These are phyloP conservation scores for Akanthomyces dipterigenus DNA, from an alignment of 2,329 filamentous ascomycete genomes.

Conservation along the genomic window DNA sequence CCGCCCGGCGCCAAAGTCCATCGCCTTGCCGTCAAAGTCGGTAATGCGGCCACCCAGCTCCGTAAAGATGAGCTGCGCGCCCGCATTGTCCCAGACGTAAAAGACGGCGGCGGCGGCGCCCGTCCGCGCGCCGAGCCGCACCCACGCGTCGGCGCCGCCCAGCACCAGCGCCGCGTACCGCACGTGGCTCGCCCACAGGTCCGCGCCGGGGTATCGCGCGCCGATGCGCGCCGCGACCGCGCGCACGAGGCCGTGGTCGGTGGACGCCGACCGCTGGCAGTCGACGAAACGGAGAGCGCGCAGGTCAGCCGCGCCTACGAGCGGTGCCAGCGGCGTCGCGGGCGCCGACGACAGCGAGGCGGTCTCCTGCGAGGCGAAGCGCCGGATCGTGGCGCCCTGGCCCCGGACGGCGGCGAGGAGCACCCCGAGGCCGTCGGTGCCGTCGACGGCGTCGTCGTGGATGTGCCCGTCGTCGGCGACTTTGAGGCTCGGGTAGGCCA, in stretches of 20 bases:
- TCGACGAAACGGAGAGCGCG: constrained; percentile 27
- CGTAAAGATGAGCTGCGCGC: constrained; percentile 49
- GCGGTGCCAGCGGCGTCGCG: constrained; percentile 16
- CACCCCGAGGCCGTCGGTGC: constrained; percentile 25
- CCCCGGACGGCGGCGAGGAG: constrained; percentile 29
- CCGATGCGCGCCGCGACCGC: constrained; percentile 24
- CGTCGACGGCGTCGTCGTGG: constrained; percentile 26
- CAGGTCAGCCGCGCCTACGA: constrained; percentile 15
- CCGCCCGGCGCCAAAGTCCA: constrained; percentile 31
- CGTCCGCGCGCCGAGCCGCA: constrained; percentile 23
- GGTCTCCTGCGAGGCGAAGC: constrained; percentile 15
- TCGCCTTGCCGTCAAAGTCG: constrained; percentile 33
- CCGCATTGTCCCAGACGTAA: constrained; percentile 48
- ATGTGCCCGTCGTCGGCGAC: constrained; percentile 28
- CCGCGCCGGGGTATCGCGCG: constrained; percentile 29
- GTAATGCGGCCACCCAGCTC: constrained; percentile 49
- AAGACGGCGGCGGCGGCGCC: constrained; percentile 17
- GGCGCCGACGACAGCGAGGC: constrained; percentile 17
- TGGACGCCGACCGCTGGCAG: constrained; percentile 24
- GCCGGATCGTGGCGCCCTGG: constrained; percentile 24
- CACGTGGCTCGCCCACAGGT: constrained; percentile 34
- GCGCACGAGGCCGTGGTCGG: constrained; percentile 26
- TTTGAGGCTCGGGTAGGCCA: constrained; percentile 54
- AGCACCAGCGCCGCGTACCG: constrained; percentile 32
- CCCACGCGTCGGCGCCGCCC: constrained; percentile 29